Evolutionary conservation across 768 basidiomycete species (phyloP).

Genomic region (Hemileccinum impolitum): DNA sequence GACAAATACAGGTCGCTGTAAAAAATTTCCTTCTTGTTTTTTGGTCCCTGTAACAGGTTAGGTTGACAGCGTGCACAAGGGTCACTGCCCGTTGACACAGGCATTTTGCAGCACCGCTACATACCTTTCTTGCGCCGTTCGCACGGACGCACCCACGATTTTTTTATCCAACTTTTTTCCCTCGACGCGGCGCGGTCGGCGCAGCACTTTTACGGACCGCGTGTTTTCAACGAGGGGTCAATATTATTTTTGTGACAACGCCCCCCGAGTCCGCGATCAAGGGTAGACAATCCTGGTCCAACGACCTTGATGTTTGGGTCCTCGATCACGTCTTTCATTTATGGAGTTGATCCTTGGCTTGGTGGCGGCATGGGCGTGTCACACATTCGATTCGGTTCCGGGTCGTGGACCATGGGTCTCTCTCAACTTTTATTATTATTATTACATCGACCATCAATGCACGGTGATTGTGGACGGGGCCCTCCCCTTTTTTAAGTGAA

Average conservation of each 20-base stretch:
- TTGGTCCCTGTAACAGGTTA: not conserved
- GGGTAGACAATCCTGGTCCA: not conserved
- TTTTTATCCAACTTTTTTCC: too few species aligned
- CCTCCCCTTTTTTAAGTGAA: too few species aligned
- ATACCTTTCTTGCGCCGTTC: not conserved
- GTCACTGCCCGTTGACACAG: not conserved
- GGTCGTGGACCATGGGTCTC: not conserved
- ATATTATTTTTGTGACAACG: not conserved
- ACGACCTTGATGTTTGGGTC: not conserved
- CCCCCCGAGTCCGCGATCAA: slow-evolving; percentile 3
- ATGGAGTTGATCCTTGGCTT: not conserved
- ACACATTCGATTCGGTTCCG: slow-evolving; percentile 5
- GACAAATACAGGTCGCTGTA: not conserved
- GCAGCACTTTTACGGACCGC: slow-evolving; percentile 12
- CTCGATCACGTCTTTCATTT: slow-evolving; percentile 7
- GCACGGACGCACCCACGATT: not conserved
- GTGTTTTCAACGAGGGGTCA: slow-evolving; percentile 26
- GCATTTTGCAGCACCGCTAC: not conserved
- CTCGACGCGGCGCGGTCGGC: slow-evolving; percentile 4
- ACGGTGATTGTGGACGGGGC: too few species aligned
- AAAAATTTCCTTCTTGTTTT: not conserved
- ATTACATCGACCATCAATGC: not conserved
- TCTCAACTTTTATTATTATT: not conserved
- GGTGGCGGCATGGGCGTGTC: not conserved
- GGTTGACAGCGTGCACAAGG: not conserved